Conservation (phyloP, 106 monocot genomes). For the Apostasia ramifera region DNA sequence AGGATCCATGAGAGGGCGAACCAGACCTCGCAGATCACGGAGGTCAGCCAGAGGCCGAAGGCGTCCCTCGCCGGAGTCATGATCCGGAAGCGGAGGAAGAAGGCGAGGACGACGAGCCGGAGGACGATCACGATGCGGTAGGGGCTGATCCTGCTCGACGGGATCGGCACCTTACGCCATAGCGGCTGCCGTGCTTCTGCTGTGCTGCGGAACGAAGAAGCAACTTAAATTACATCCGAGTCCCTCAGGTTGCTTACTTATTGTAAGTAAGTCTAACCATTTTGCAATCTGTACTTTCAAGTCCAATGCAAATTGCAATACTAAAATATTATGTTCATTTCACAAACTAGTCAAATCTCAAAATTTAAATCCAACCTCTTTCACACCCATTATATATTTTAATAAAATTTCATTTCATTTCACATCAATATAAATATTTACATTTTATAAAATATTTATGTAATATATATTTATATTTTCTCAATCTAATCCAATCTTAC, state of each 20-base stretch:
- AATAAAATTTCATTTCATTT: not conserved
- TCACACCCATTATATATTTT: not conserved
- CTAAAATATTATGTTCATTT: not conserved
- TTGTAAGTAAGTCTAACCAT: not conserved
- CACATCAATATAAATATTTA: not conserved
- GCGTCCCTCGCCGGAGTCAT: constrained; percentile 78
- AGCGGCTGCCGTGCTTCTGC: constrained; percentile 90
- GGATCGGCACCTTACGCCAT: constrained; percentile 87
- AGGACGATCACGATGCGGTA: constrained; percentile 88
- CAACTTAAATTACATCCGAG: too few relatives aligned
- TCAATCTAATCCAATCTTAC: constrained; percentile 26
- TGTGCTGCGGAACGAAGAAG: constrained; percentile 26
- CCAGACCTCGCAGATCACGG: constrained; percentile 95
- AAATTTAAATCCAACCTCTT: not conserved
- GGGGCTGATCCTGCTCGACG: constrained; percentile 82
- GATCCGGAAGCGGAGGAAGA: constrained; percentile 88
- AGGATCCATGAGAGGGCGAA: constrained; percentile 97
- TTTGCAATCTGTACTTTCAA: not conserved
- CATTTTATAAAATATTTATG: not conserved
- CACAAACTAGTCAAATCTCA: too few relatives aligned
- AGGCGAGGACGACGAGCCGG: constrained; percentile 69
- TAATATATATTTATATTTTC: not conserved
- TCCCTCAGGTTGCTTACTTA: not conserved
- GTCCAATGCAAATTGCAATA: not conserved
- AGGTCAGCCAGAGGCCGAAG: constrained; percentile 82